Base-by-base conservation (phyloP, 495 filamentous ascomycete genomes). In the Oidiodendron maius region DNA sequence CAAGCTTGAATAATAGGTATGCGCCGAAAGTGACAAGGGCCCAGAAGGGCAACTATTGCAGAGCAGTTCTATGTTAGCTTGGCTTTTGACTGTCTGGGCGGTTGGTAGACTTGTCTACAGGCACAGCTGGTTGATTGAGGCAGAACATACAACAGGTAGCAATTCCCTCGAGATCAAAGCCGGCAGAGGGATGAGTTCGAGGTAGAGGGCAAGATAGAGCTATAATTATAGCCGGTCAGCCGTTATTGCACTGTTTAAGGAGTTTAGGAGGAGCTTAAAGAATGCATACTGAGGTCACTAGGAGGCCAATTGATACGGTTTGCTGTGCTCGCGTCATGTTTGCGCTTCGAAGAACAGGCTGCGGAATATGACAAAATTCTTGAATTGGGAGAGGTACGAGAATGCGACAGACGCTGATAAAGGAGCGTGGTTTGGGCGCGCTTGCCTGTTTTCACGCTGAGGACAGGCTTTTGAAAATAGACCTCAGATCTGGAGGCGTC, bases 321-420 rank as follows among this genome's bases (percentile, higher is more conserved):
- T 98, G 91, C 62, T 91, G 87, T 18, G 93, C 93, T 66, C 89
- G 87, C 53, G 93, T 95, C 93, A 96, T 98, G 32, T 46, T 66
- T 57, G 30, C 46, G 38, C 22, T n/a, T 50, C 22, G 32, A 16
- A 5, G 11, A 22, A 36, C 26, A 17, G 32, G 20, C 2, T 20
- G 16, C 34, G 18, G 22, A 36, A 23, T 18, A 32, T 24, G 24
- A 16, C 18, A 17, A 21, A 15, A 16, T 5, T 40, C 16, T 17
- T n/a, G 30, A 49, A 15, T 32, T 3, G 30, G 16, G 35, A 40
- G 15, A 24, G 20, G 22, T 8, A 28, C 13, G 46, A 13, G n/a
- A n/a, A n/a, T n/a, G 22, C 16, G 23, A 25, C 24, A 18, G 16
- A 21, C 22, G 46, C 11, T 48, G 46, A 39, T 28, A 52, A 59